Conservation (phyloP, 2,329 filamentous ascomycete genomes). For the Venturia nashicola region DNA sequence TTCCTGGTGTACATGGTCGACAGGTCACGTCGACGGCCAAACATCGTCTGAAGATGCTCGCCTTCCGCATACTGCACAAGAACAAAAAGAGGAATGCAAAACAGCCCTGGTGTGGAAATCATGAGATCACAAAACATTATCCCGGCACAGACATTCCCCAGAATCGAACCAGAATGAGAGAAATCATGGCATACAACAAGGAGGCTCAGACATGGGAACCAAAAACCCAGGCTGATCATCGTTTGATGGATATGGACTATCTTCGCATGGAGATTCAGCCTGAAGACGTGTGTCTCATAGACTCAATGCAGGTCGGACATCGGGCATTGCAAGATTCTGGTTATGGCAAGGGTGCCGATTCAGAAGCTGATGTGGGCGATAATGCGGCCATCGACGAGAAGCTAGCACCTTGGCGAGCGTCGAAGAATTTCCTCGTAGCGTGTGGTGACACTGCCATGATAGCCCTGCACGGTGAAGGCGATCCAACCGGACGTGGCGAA, state of each 20-base stretch:
- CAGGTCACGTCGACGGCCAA: conserved; percentile 97
- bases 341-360: conserved; percentile 48
- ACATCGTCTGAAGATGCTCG: conserved; percentile 91
- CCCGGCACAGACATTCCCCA: conserved; percentile 89
- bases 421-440: conserved; percentile 90
- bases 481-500: conserved; percentile 84
- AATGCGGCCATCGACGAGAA: conserved; percentile 72
- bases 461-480: conserved; percentile 83
- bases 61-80: conserved; percentile 75
- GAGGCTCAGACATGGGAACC: conserved; percentile 73
- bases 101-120: conserved; percentile 70
- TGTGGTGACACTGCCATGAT: conserved; percentile 95
- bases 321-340: conserved; percentile 87
- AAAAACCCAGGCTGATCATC: conserved; percentile 46
- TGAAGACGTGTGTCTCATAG: conserved; percentile 86
- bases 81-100: conserved; percentile 57
- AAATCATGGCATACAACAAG: conserved; percentile 87
- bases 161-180: conserved; percentile 91
- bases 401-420: conserved; percentile 91
- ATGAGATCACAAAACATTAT: conserved; percentile 54
- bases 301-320: conserved; percentile 92
- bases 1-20: conserved; percentile 84
- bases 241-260: conserved; percentile 65
- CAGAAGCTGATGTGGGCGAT: conserved; percentile 54
- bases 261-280: conserved; percentile 86